Evolutionary conservation across 2,329 filamentous ascomycete genomes (phyloP), one percentile per base, ranked within the genome.

Genomic region (Didymella exigua): DNA sequence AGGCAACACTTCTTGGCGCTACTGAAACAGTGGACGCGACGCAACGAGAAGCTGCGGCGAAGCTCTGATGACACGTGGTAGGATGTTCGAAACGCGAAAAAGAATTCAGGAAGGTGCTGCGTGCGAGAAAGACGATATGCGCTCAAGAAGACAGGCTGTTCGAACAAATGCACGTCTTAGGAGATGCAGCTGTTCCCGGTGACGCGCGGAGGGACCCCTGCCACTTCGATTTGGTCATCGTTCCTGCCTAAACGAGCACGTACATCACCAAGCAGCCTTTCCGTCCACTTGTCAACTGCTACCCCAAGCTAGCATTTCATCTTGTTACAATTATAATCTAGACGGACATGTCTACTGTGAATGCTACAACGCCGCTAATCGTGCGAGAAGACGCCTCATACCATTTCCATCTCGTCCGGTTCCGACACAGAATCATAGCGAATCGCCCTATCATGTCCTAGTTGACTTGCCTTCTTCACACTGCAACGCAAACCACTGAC

Each of bases 21-120:
- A 47, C 59, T 65, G 71, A 69, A 70, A 68, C 68, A 63, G 51
- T 60, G 49, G 60, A 65, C 61, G 65, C 65, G 66, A 65, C 66
- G 58, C 62, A 53, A 61, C 56, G 46, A 44, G 49, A 47, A 52
- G 61, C 56, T 57, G 51, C 42, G 57, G 41, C 44, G 41, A 47
- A 31, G 37, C 46, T 56, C 33, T 37, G 49, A 40, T 41, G 29
- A 48, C 21, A 0, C 75, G 70, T 1, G 81, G 57, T 0, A 81
- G 41, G 23, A 13, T 36, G 10, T 26, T 23, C n/a, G 14, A n/a
- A 36, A 19, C 4, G n/a, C 26, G 21, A 16, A 29, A 45, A 3
- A 4, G 14, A 14, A 18, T 33, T 3, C 4, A n/a, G 29, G n/a
- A 38, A 37, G 11, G 13, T 21, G 21, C 27, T 26, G 30, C 29